These are phyloP conservation scores for Groenewaldozyma auringiensis DNA, from an alignment of 1,139 yeast genomes.

Conservation along the genomic window DNA sequence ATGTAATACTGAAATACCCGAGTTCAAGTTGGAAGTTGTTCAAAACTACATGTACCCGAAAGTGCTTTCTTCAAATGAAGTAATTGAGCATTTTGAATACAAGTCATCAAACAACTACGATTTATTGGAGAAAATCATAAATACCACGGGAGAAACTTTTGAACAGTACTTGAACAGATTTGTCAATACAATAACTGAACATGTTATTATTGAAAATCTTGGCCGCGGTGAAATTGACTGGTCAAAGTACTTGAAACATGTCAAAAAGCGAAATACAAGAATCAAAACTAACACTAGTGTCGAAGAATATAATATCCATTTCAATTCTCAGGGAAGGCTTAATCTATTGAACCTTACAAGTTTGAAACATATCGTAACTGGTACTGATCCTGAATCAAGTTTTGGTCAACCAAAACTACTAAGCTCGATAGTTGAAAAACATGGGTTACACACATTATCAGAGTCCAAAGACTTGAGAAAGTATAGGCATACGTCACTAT, in stretches of 20 bases:
- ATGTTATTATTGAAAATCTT: too few relatives aligned
- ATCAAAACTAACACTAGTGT: background rate
- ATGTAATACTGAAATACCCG: background rate
- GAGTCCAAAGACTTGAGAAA: too few relatives aligned
- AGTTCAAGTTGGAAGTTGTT: conserved; percentile 7
- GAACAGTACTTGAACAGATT: too few relatives aligned
- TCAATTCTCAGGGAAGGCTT: background rate
- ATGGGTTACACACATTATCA: too few relatives aligned
- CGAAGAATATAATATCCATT: background rate
- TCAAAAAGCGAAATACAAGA: background rate
- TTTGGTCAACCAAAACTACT: background rate
- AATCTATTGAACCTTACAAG: background rate
- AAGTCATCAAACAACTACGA: background rate
- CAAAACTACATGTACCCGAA: conserved; percentile 16
- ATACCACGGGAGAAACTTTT: background rate
- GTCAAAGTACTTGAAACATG: background rate
- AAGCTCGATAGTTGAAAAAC: background rate
- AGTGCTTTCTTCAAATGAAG: background rate
- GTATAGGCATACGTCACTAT: too few relatives aligned
- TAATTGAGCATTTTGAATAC: background rate
- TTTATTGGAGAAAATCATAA: too few relatives aligned
- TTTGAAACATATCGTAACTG: too few relatives aligned
- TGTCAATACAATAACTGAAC: background rate
- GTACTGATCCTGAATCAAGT: too few relatives aligned
- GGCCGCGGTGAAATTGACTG: too few relatives aligned